These are phyloP conservation scores for Circinella umbellata DNA, from an alignment of 371 early-diverging fungal species.

Conservation along the genomic window DNA sequence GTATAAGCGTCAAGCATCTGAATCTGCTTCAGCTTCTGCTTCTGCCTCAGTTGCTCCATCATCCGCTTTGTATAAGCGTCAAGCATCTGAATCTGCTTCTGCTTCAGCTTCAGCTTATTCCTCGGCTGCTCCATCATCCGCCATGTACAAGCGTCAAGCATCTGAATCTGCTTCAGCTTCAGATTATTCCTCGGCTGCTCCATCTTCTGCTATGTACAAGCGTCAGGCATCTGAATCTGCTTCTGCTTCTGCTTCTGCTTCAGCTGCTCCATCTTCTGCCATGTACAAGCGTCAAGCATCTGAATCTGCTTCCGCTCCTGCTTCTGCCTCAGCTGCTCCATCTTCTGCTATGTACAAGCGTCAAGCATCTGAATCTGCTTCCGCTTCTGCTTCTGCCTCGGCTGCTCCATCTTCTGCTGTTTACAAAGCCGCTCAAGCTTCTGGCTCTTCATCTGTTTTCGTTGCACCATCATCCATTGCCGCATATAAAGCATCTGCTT, in stretches of 20 bases:
- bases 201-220: neutral
- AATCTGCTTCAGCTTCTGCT: neutral
- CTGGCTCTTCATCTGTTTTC: neutral
- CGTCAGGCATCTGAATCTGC: neutral
- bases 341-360: slow-evolving; percentile 6
- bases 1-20: no score
- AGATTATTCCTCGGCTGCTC: neutral
- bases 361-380: neutral
- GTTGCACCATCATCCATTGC: neutral
- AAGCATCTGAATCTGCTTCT: neutral
- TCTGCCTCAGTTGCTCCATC: neutral
- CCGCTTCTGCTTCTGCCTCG: neutral
- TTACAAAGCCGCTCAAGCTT: slow-evolving; percentile 3
- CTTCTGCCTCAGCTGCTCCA: neutral
- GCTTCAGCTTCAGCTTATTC: neutral
- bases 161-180: neutral
- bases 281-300: neutral
- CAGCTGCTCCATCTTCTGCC: neutral
- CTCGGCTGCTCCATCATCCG: neutral
- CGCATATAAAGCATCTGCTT: no score
- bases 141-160: neutral
- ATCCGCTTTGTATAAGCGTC: neutral
- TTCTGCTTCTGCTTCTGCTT: neutral
- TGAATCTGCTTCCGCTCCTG: neutral
- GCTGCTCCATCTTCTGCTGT: slow-evolving; percentile 1